phyloP scores from a whole-genome alignment of 768 basidiomycete species.

The Candolleomyces efflorescens region DNA sequence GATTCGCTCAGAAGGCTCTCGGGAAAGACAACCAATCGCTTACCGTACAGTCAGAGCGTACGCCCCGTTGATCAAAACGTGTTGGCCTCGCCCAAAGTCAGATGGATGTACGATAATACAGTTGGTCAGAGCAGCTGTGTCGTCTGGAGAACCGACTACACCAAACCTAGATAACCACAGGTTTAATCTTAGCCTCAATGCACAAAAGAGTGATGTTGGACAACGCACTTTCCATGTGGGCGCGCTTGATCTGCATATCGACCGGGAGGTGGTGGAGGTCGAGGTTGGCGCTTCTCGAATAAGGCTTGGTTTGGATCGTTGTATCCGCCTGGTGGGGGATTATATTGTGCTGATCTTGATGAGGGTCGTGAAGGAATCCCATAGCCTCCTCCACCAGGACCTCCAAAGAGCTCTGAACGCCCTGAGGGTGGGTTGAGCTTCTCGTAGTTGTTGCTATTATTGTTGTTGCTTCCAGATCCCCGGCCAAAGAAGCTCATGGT shows the following conservation, averaged over 20 bases:
- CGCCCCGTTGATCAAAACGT: constrained; percentile 69
- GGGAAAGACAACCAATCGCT: constrained; percentile 13
- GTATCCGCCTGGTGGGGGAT: constrained; percentile 37
- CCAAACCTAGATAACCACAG: constrained; percentile 34
- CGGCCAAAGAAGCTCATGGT: constrained; percentile 48
- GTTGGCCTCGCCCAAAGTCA: constrained; percentile 71
- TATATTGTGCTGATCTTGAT: constrained; percentile 36
- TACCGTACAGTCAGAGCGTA: constrained; percentile 76
- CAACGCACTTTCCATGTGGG: constrained; percentile 19
- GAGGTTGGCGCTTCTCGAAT: constrained; percentile 43
- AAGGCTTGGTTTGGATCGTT: constrained; percentile 46
- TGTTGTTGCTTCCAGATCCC: constrained; percentile 25
- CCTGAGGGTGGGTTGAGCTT: constrained; percentile 25
- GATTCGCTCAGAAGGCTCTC: neutral
- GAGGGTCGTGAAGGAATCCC: constrained; percentile 24
- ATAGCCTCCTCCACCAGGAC: neutral
- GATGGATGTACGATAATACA: constrained; percentile 74
- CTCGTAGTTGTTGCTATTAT: constrained; percentile 22
- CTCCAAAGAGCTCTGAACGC: constrained; percentile 1
- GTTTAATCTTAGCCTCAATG: neutral
- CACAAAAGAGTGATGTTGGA: neutral
- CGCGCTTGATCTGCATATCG: constrained; percentile 9
- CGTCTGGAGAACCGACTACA: constrained; percentile 60
- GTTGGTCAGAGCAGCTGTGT: constrained; percentile 72
- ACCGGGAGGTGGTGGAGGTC: constrained; percentile 7